A percentile compares a stretch with the other conserved stretches of the same genome.
phyloP scores from a whole-genome alignment of 2,329 filamentous ascomycete species.

The Aspergillus terreus region DNA sequence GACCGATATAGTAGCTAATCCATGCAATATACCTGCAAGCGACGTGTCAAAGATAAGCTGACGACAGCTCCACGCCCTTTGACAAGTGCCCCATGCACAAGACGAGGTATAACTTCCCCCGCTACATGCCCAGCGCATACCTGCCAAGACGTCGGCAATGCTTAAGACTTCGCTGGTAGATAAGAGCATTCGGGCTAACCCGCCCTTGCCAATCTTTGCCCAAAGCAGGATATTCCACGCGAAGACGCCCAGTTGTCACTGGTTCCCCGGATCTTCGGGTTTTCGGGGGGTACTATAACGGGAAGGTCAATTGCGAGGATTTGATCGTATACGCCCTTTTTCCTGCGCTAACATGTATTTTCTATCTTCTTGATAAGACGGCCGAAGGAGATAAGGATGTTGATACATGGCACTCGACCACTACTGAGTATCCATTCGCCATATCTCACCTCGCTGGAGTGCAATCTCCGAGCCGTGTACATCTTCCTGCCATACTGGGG shows the following conservation, averaged over 20 bases:
- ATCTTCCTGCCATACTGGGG: background rate
- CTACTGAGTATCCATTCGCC: background rate
- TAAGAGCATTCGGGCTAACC: background rate
- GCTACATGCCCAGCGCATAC: background rate
- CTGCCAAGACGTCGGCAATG: background rate
- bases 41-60: background rate
- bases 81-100: background rate
- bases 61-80: background rate
- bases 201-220: background rate
- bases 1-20: no score
- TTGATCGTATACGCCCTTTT: no score
- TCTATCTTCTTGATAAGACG: background rate
- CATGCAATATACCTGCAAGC: background rate
- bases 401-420: background rate
- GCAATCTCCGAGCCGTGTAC: background rate
- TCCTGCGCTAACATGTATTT: no score
- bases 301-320: no score
- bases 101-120: background rate
- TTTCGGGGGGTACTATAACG: background rate
- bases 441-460: background rate
- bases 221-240: background rate
- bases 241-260: background rate
- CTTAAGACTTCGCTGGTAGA: background rate
- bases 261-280: background rate
- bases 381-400: background rate